Evolutionary conservation across 2,329 filamentous ascomycete species (phyloP), one percentile per base, ranked within the genome.

Genomic region (Akanthomyces dipterigenus): DNA sequence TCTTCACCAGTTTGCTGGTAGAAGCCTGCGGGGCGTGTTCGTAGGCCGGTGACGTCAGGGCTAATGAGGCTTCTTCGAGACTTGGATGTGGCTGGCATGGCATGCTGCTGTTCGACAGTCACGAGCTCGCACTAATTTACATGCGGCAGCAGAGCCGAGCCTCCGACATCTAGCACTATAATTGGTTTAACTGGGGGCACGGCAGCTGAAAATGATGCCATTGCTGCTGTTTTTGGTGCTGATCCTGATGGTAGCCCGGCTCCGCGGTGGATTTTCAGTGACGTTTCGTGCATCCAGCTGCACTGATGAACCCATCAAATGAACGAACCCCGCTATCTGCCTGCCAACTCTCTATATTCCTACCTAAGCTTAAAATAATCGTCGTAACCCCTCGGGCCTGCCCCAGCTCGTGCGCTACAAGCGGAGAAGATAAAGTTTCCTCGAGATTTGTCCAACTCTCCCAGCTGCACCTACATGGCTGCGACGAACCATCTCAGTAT

Each of bases 121-220:
- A 34, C 31, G 31, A 34, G 31, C 31, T 9, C 8, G 31, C 2
- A 7, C 7, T 50, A 9, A 7, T 31, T 6, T 34, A 34, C n/a
- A 18, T 24, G 6, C 31, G 18, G 31, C 5, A 38, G 36, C 36
- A 38, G 36, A 38, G 3, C 38, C 9, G 9, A 3, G 7, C 24
- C 3, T 31, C 16, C 6, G 31, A 22, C 42, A 20, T 42, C 36
- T 34, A 24, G 14, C 24, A 24, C 16, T 43, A 3, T 51, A 18
- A 59, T 59, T 59, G 56, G 56, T 16, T 7, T 42, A 7, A 31
- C 2, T 43, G 9, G 24, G 26, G 40, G 11, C 20, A 50, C n/a
- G 5, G 46, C 18, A 43, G 45, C 43, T 49, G 55, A 48, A 57
- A 57, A 57, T 57, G 43, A 49, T 49, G 55, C 55, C 45, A 57